Percentiles rank a stretch among this genome's conserved stretches.
These are phyloP conservation scores for Beauveria scarabaeidicola DNA, from an alignment of 2,329 filamentous ascomycete species.

Conservation along the genomic window DNA sequence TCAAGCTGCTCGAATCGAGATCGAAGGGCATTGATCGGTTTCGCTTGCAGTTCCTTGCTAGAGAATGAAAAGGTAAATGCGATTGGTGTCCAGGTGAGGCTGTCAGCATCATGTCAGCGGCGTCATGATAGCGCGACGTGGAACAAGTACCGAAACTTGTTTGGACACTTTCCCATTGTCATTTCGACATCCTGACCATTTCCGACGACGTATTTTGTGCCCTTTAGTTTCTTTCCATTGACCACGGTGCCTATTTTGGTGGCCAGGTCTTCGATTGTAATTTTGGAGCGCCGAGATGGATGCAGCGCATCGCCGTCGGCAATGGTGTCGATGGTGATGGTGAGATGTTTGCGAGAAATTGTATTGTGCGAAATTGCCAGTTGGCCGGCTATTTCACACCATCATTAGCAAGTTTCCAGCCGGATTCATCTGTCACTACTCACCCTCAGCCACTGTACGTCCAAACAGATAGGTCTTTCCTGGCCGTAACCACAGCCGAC, in stretches of 20 bases:
- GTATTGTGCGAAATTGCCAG: conserved; percentile 68
- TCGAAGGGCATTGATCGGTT: conserved; percentile 54
- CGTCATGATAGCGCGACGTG: not conserved
- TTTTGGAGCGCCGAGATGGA: conserved; percentile 54
- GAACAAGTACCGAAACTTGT: conserved; percentile 46
- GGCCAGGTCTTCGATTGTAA: conserved; percentile 70
- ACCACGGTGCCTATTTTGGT: conserved; percentile 79
- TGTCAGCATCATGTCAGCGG: conserved; percentile 23
- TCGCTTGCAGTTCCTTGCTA: conserved; percentile 58
- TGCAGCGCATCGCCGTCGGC: conserved; percentile 57
- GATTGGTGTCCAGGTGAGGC: conserved; percentile 69
- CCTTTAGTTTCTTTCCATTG: conserved; percentile 63
- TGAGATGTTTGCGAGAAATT: conserved; percentile 83
- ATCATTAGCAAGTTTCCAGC: not conserved
- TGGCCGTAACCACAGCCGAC: conserved; percentile 72
- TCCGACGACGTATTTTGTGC: conserved; percentile 47
- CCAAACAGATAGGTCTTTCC: conserved; percentile 82
- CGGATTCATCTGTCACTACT: conserved; percentile 16
- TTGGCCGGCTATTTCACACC: conserved; percentile 45
- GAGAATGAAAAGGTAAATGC: conserved; percentile 77
- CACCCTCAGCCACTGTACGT: conserved; percentile 61
- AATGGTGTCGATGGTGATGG: conserved; percentile 62
- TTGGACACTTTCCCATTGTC: conserved; percentile 61
- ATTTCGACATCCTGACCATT: conserved; percentile 51
- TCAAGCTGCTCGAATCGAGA: conserved; percentile 72